phyloP scores from a whole-genome alignment of 306 rosid genomes.

The Quillaja saponaria region DNA sequence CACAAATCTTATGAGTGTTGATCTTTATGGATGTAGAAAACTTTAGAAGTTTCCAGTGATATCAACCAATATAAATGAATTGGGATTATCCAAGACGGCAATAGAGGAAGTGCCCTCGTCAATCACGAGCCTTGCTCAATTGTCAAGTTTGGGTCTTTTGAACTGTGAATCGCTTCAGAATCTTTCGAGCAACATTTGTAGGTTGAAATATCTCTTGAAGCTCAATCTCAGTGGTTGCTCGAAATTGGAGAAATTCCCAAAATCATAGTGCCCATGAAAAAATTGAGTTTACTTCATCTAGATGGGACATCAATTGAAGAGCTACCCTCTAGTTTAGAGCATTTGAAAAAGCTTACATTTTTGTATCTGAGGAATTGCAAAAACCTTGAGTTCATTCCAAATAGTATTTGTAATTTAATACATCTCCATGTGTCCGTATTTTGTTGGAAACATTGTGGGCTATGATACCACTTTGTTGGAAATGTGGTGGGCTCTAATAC shows the following conservation, averaged over 20 bases:
- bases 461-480: too few species aligned
- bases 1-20: not conserved
- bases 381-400: too few species aligned
- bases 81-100: not conserved
- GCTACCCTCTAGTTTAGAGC: not conserved
- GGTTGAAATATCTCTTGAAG: not conserved
- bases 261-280: not conserved
- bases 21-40: not conserved
- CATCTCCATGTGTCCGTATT: not conserved
- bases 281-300: not conserved
- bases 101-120: too few species aligned
- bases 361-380: too few species aligned
- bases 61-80: not conserved
- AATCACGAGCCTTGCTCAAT: too few species aligned
- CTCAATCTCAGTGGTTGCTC: slow-evolving; percentile 13
- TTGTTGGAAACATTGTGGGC: too few species aligned
- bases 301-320: not conserved
- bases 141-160: not conserved
- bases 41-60: not conserved
- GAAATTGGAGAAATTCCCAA: not conserved
- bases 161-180: not conserved
- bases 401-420: not conserved
- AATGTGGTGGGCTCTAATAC: too few species aligned
- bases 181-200: not conserved
- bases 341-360: too few species aligned